phyloP scores from a whole-genome alignment of 176 grass and related monocot species.

The Zoysia pacifica region DNA sequence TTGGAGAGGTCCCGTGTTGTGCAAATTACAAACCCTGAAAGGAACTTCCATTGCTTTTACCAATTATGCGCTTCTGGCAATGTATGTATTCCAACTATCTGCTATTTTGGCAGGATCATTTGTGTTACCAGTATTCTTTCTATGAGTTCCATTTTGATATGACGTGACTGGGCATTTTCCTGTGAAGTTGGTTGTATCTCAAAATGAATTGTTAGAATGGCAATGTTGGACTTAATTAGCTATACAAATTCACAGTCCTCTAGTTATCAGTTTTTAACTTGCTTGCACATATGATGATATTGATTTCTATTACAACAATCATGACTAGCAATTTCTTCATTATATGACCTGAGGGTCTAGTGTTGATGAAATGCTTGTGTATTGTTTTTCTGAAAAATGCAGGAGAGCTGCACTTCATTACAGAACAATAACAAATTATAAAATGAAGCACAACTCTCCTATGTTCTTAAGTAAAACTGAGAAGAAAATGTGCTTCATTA shows the following conservation, averaged over 20 bases:
- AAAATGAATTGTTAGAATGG: neutral
- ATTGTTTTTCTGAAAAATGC: neutral
- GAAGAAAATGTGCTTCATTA: too few relatives aligned
- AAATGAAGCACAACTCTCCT: too few relatives aligned
- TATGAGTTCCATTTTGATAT: neutral
- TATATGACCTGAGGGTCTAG: constrained; percentile 4
- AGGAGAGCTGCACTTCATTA: too few relatives aligned
- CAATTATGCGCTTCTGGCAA: constrained; percentile 91
- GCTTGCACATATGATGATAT: neutral
- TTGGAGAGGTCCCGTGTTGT: constrained; percentile 97
- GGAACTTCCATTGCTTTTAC: constrained; percentile 99
- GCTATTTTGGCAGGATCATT: neutral
- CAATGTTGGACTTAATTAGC: neutral
- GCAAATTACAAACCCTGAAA: constrained; percentile 92
- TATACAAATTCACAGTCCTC: neutral
- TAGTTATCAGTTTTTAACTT: constrained; percentile 28
- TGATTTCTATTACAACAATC: neutral
- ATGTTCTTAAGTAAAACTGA: too few relatives aligned
- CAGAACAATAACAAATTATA: too few relatives aligned
- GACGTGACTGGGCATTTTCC: neutral
- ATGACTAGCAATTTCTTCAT: constrained; percentile 20
- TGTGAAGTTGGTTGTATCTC: neutral
- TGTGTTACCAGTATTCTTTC: neutral
- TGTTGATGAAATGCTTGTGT: neutral
- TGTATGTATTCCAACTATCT: constrained; percentile 47